phyloP scores from a whole-genome alignment of 139 green algal species.

The Chlorella sp. region DNA sequence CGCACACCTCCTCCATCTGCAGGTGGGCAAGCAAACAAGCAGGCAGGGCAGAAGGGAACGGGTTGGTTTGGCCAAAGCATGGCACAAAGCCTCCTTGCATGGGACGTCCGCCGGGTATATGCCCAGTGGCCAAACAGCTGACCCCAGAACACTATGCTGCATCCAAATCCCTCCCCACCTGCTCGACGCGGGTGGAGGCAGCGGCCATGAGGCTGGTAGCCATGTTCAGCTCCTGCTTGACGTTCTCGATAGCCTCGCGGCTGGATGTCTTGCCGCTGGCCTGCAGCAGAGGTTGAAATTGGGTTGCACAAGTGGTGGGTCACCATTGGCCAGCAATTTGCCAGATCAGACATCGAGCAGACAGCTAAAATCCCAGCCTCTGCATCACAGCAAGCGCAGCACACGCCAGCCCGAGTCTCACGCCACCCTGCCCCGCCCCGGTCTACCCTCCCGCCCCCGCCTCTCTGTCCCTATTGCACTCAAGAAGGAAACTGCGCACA shows the following conservation, averaged over 20 bases:
- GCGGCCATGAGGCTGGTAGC: constrained; percentile 40
- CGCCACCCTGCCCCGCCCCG: neutral
- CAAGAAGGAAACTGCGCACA: too few relatives aligned
- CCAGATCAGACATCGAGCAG: too few relatives aligned
- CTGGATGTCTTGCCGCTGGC: neutral
- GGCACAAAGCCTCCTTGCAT: neutral
- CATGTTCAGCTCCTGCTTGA: constrained; percentile 29
- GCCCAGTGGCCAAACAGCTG: neutral
- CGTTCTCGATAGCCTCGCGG: neutral
- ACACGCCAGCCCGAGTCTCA: too few relatives aligned
- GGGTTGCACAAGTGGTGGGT: too few relatives aligned
- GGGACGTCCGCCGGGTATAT: neutral
- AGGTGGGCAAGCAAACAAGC: neutral
- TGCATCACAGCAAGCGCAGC: too few relatives aligned
- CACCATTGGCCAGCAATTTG: too few relatives aligned
- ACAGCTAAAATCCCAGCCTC: too few relatives aligned
- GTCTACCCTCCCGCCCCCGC: neutral
- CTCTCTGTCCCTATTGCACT: too few relatives aligned
- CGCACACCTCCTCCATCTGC: constrained; percentile 29
- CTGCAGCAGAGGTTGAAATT: neutral
- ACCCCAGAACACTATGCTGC: neutral
- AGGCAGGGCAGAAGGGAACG: neutral
- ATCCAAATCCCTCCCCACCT: constrained; percentile 36
- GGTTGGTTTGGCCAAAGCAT: neutral
- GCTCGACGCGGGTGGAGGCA: constrained; percentile 37